A percentile compares a stretch with the other conserved stretches of the same genome.
Evolutionary conservation across 306 rosid genomes (phyloP).

Genomic region (Lithocarpus polystachyus): DNA sequence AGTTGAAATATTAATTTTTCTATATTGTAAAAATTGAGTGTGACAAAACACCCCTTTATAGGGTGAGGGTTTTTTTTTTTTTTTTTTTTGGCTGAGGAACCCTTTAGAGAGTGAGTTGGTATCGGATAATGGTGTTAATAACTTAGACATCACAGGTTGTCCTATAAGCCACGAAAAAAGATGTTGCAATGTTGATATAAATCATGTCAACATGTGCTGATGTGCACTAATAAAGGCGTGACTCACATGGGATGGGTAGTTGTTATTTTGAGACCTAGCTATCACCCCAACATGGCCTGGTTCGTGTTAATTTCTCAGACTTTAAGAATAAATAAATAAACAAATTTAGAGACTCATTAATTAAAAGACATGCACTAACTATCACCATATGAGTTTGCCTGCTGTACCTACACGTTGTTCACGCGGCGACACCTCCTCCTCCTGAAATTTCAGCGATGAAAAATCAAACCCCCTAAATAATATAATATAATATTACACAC

Average conservation of each 20-base stretch:
- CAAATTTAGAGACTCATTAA: not conserved
- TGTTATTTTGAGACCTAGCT: slow-evolving; percentile 26
- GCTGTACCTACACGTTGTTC: slow-evolving; percentile 42
- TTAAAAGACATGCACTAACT: not conserved
- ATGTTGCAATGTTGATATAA: slow-evolving; percentile 27
- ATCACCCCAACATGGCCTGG: slow-evolving; percentile 26
- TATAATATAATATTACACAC: no score
- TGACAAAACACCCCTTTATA: no score
- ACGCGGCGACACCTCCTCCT: slow-evolving; percentile 25
- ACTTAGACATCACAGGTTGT: slow-evolving; percentile 18
- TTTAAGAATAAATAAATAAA: no score
- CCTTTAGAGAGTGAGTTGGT: no score
- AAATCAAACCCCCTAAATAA: not conserved
- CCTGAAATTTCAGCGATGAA: slow-evolving; percentile 1
- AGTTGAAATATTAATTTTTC: no score
- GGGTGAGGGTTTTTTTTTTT: no score
- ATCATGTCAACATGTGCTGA: slow-evolving; percentile 61
- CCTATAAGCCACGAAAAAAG: slow-evolving; percentile 39
- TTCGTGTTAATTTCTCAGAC: not conserved
- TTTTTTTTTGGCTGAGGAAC: no score
- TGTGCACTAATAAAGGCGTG: slow-evolving; percentile 50
- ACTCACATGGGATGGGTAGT: slow-evolving; percentile 62
- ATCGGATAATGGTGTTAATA: no score
- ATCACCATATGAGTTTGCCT: not conserved
- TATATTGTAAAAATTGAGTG: no score